These are phyloP conservation scores for Chlorella sp. DNA, from an alignment of 139 green algal genomes.

Conservation along the genomic window DNA sequence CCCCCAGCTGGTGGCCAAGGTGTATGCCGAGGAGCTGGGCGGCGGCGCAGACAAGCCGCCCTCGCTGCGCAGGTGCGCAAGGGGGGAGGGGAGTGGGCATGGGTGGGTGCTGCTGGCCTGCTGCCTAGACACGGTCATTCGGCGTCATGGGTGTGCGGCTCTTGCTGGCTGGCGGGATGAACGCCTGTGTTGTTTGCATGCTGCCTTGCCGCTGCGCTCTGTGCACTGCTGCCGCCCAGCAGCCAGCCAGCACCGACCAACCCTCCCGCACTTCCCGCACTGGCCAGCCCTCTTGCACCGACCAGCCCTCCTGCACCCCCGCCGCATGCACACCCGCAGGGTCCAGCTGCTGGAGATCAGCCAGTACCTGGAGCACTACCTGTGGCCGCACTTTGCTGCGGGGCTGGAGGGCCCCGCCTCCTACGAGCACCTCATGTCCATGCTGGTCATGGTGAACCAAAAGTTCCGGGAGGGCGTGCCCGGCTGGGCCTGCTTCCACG, in stretches of 20 bases:
- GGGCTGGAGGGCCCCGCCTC: not conserved
- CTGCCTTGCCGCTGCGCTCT: too few relatives aligned
- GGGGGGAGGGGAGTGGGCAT: too few relatives aligned
- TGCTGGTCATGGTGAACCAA: slow-evolving; percentile 94
- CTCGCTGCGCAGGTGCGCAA: slow-evolving; percentile 38
- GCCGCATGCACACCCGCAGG: not conserved
- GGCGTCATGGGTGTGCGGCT: too few relatives aligned
- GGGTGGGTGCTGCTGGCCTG: too few relatives aligned
- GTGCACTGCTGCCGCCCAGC: too few relatives aligned
- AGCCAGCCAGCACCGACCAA: too few relatives aligned
- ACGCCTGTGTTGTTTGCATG: too few relatives aligned
- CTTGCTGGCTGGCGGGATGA: too few relatives aligned
- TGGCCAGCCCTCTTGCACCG: too few relatives aligned
- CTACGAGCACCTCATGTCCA: slow-evolving; percentile 84
- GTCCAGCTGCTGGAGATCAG: slow-evolving; percentile 86
- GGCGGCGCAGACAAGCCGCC: slow-evolving; percentile 46
- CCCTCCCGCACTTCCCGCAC: too few relatives aligned
- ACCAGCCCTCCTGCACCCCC: too few relatives aligned
- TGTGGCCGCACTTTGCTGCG: slow-evolving; percentile 88
- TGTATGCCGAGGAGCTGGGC: slow-evolving; percentile 73
- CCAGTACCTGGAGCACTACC: slow-evolving; percentile 96
- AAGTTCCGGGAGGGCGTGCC: slow-evolving; percentile 90
- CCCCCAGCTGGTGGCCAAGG: slow-evolving; percentile 63
- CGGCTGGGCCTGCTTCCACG: slow-evolving; percentile 81
- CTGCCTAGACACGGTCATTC: too few relatives aligned